These are phyloP conservation scores for Melastoma candidum DNA, from an alignment of 441 rosid genomes.

Conservation along the genomic window DNA sequence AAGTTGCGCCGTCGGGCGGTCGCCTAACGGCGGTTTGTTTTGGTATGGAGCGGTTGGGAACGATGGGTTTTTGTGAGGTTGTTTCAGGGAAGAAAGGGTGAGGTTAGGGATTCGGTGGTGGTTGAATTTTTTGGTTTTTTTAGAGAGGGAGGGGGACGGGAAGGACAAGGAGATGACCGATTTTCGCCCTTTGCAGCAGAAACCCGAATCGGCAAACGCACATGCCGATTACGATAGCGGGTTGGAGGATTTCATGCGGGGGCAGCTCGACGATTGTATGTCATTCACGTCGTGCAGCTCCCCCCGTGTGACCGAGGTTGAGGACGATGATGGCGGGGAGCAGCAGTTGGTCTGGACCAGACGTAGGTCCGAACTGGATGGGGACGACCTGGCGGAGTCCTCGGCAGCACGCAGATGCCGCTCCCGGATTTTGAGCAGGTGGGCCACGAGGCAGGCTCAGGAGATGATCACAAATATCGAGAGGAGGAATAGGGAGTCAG, in stretches of 20 bases:
- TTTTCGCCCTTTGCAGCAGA: constrained; percentile 57
- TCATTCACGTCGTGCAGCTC: constrained; percentile 68
- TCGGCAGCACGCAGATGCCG: constrained; percentile 71
- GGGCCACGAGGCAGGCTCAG: constrained; percentile 91
- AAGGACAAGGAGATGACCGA: constrained; percentile 45
- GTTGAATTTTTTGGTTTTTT: too few relatives aligned
- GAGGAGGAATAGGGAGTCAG: constrained; percentile 76
- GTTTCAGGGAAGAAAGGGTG: too few relatives aligned
- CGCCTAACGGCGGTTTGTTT: too few relatives aligned
- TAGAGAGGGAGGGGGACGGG: constrained; percentile 7
- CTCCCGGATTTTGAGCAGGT: constrained; percentile 59
- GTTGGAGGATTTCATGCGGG: constrained; percentile 77
- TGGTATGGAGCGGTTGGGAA: too few relatives aligned
- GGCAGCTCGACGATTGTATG: constrained; percentile 76
- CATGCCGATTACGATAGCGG: constrained; percentile 52
- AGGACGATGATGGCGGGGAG: constrained; percentile 41
- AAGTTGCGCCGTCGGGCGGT: too few relatives aligned
- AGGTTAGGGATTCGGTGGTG: too few relatives aligned
- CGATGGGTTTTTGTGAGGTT: too few relatives aligned
- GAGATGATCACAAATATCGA: constrained; percentile 85
- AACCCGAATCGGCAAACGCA: constrained; percentile 46
- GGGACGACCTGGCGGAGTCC: constrained; percentile 73
- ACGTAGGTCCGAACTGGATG: constrained; percentile 75
- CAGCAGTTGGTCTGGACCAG: constrained; percentile 70
- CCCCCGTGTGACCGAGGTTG: constrained; percentile 39